Conservation (phyloP, 2,329 filamentous ascomycete genomes). For the Phoma sp. region DNA sequence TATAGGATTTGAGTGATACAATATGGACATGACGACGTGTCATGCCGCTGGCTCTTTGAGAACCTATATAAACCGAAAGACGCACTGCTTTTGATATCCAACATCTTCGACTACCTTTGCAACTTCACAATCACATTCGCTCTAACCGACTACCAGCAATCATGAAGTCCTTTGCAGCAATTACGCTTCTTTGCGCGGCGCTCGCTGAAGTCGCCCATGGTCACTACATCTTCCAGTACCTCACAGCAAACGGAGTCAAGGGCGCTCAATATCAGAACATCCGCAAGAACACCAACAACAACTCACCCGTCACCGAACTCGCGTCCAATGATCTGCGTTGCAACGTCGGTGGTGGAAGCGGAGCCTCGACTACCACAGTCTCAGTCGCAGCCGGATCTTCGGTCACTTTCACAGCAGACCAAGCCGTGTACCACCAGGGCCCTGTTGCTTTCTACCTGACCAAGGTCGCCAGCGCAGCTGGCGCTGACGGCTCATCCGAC, state of each 20-base stretch:
- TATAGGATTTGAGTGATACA: constrained; percentile 24
- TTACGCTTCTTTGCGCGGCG: constrained; percentile 41
- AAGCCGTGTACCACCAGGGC: constrained; percentile 50
- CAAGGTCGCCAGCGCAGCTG: constrained; percentile 43
- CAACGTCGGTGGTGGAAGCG: constrained; percentile 43
- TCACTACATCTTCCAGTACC: constrained; percentile 50
- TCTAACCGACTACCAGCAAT: constrained; percentile 1
- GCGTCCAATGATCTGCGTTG: constrained; percentile 44
- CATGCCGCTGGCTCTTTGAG: constrained; percentile 3
- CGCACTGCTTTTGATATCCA: constrained; percentile 8
- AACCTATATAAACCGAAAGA: constrained; percentile 34
- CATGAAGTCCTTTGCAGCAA: constrained; percentile 47
- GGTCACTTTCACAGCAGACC: constrained; percentile 47
- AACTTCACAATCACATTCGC: constrained; percentile 8
- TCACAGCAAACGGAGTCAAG: constrained; percentile 47
- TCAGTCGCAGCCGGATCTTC: constrained; percentile 45
- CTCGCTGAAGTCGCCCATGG: constrained; percentile 47
- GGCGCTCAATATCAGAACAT: constrained; percentile 47
- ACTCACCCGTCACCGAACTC: constrained; percentile 47
- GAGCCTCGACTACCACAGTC: constrained; percentile 41
- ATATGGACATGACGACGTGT: constrained; percentile 29
- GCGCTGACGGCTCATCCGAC: constrained; percentile 47
- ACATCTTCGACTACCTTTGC: constrained; percentile 7
- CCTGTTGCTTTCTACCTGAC: constrained; percentile 49
- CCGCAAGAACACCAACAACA: constrained; percentile 48